These are phyloP conservation scores for Suhomyces xylopsoci DNA, from an alignment of 805 yeast genomes.

Conservation along the genomic window DNA sequence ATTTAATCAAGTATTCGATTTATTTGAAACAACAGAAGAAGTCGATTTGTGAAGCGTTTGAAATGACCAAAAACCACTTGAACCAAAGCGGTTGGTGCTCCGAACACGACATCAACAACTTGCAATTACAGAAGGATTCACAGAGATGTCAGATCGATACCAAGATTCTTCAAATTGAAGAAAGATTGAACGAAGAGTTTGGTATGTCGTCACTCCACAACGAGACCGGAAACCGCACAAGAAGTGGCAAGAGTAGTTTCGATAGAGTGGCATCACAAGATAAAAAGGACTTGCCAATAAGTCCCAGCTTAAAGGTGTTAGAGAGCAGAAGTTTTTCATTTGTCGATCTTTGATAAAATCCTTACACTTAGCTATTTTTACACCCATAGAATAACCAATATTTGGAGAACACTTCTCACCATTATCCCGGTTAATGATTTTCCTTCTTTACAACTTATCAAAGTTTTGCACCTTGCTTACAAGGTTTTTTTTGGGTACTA, in stretches of 20 bases:
- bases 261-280: conserved; percentile 4
- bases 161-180: conserved; percentile 36
- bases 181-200: conserved; percentile 29
- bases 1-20: conserved; percentile 28
- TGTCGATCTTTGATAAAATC: conserved; percentile 10
- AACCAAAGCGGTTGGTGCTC: conserved; percentile 43
- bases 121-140: conserved; percentile 37
- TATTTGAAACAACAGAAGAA: conserved; percentile 34
- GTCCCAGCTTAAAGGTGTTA: conserved; percentile 33
- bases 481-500: background rate
- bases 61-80: conserved; percentile 29
- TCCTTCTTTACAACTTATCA: background rate
- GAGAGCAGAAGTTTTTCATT: conserved; percentile 30
- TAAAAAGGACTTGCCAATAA: conserved; percentile 13
- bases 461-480: background rate
- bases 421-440: background rate
- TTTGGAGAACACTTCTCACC: background rate
- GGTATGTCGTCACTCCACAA: conserved; percentile 21
- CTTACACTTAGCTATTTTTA: background rate
- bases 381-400: background rate
- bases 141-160: conserved; percentile 37
- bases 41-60: conserved; percentile 32
- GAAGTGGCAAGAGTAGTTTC: background rate
- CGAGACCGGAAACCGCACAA: conserved; percentile 1
- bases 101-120: conserved; percentile 37